These are phyloP conservation scores for Murraya koenigii DNA, from an alignment of 345 rosid species.

Conservation along the genomic window DNA sequence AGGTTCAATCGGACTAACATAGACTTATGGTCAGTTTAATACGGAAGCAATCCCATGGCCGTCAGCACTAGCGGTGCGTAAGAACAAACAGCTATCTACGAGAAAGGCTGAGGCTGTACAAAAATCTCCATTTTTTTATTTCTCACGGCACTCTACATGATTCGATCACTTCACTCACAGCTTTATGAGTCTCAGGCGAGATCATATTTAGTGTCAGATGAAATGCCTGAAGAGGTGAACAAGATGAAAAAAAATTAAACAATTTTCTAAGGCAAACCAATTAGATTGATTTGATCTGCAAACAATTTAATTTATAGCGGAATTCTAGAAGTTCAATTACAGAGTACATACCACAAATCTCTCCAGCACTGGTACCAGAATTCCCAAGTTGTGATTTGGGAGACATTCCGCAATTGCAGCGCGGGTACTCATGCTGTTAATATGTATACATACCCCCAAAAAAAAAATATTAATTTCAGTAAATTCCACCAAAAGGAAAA, in stretches of 20 bases:
- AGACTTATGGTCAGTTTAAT: slow-evolving; percentile 18
- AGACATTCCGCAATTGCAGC: slow-evolving; percentile 72
- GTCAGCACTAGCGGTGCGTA: slow-evolving; percentile 13
- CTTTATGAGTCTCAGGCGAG: slow-evolving; percentile 87
- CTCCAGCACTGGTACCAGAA: slow-evolving; percentile 89
- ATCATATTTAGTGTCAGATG: slow-evolving; percentile 90
- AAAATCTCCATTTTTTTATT: slow-evolving; percentile 20
- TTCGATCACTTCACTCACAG: slow-evolving; percentile 87
- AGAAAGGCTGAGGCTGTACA: slow-evolving; percentile 50
- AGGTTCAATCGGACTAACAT: slow-evolving; percentile 18
- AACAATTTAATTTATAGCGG: background rate
- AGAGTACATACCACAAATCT: slow-evolving; percentile 86
- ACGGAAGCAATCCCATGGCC: slow-evolving; percentile 16
- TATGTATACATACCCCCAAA: slow-evolving; percentile 1
- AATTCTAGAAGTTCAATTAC: slow-evolving; percentile 5
- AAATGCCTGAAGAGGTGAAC: slow-evolving; percentile 55
- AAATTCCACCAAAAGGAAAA: background rate
- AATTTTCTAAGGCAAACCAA: background rate
- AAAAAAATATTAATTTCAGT: slow-evolving; percentile 13
- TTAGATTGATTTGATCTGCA: background rate
- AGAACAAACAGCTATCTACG: slow-evolving; percentile 22
- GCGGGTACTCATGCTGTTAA: slow-evolving; percentile 68
- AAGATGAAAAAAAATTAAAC: background rate
- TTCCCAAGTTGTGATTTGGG: slow-evolving; percentile 59
- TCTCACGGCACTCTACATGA: slow-evolving; percentile 66